Percentiles rank a stretch among this genome's conserved stretches.
Conservation (phyloP, 139 green algal species). For the Mychonastes homosphaera region DNA sequence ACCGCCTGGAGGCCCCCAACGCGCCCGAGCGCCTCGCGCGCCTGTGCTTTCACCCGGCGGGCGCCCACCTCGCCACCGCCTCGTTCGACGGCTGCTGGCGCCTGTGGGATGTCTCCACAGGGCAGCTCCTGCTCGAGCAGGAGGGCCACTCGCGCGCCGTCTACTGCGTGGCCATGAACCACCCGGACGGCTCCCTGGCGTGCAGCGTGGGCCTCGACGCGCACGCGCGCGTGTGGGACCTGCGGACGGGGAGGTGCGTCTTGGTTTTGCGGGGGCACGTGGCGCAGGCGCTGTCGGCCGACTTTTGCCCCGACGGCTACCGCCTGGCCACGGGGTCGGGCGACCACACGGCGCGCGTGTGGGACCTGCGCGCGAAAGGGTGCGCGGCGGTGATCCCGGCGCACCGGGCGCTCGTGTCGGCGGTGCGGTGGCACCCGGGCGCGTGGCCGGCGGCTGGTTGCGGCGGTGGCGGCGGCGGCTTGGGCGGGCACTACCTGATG, state of each 20-base stretch:
- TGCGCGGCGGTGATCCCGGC: conserved; percentile 71
- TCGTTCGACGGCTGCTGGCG: conserved; percentile 93
- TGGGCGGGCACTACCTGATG: conserved; percentile 60
- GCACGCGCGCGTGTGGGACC: conserved; percentile 80
- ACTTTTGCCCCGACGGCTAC: conserved; percentile 81
- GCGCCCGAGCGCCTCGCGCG: conserved; percentile 68
- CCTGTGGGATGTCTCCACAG: conserved; percentile 85
- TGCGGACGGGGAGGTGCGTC: conserved; percentile 74
- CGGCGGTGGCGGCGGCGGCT: too few species aligned
- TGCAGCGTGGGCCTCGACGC: conserved; percentile 69
- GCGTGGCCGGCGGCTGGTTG: too few species aligned
- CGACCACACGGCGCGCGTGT: conserved; percentile 71
- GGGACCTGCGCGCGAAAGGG: conserved; percentile 74
- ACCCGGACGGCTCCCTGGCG: conserved; percentile 71
- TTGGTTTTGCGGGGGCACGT: conserved; percentile 77
- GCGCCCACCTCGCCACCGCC: conserved; percentile 65
- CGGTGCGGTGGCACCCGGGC: conserved; percentile 57
- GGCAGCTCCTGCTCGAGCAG: conserved; percentile 81
- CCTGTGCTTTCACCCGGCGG: conserved; percentile 83
- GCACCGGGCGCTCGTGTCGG: conserved; percentile 62
- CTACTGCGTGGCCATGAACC: conserved; percentile 87
- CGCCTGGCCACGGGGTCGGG: conserved; percentile 62
- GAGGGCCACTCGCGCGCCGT: conserved; percentile 88
- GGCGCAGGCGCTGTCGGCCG: conserved; percentile 55
- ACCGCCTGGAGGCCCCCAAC: conserved; percentile 66